Percentiles rank a stretch among this genome's conserved stretches.
These are phyloP conservation scores for Cystobasidium ongulense DNA, from an alignment of 768 basidiomycete genomes.

Conservation along the genomic window DNA sequence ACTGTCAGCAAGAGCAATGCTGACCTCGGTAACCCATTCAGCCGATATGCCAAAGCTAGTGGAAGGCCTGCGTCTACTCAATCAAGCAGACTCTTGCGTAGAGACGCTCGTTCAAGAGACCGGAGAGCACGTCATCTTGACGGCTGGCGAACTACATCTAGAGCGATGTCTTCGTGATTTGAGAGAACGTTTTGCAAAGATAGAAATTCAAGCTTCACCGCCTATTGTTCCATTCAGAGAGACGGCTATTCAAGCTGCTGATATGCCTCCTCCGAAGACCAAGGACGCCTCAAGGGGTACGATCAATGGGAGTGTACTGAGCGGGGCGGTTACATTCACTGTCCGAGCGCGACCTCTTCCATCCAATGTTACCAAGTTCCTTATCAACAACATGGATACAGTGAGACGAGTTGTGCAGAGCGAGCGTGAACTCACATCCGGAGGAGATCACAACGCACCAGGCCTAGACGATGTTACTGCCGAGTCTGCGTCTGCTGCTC, in stretches of 20 bases:
- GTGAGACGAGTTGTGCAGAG: constrained; percentile 58
- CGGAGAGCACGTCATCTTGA: constrained; percentile 92
- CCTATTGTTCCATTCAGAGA: constrained; percentile 98
- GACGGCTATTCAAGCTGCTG: constrained; percentile 72
- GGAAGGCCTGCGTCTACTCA: constrained; percentile 73
- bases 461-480: constrained; percentile 31
- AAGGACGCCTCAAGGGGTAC: constrained; percentile 65
- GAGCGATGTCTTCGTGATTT: constrained; percentile 96
- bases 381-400: constrained; percentile 61
- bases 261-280: constrained; percentile 79
- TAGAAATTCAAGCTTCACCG: constrained; percentile 85
- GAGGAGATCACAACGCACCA: neutral
- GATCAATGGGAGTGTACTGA: constrained; percentile 59
- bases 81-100: constrained; percentile 92
- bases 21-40: constrained; percentile 30
- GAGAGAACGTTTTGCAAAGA: constrained; percentile 84
- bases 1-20: neutral
- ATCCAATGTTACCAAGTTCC: constrained; percentile 60
- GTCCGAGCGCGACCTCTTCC: constrained; percentile 78
- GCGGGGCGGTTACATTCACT: constrained; percentile 67
- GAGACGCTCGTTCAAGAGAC: constrained; percentile 96
- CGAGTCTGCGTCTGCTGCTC: constrained; percentile 33
- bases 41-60: constrained; percentile 83
- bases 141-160: constrained; percentile 88
- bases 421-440: constrained; percentile 43